These are phyloP conservation scores for Colletotrichum sp. DNA, from an alignment of 2,329 filamentous ascomycete species.

Conservation along the genomic window DNA sequence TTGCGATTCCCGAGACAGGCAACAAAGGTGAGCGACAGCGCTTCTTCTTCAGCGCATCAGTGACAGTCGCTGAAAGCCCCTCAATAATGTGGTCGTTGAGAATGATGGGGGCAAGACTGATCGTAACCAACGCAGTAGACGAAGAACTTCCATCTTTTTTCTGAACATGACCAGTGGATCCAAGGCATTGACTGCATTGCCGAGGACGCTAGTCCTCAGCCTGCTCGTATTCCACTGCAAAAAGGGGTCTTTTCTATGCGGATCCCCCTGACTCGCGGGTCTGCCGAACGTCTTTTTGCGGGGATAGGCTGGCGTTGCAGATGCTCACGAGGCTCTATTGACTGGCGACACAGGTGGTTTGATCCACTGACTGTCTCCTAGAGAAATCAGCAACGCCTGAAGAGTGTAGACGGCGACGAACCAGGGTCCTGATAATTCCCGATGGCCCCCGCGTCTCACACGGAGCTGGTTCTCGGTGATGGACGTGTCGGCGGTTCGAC, in stretches of 20 bases:
- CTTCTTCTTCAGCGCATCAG: not conserved
- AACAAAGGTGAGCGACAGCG: not conserved
- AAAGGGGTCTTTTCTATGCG: not conserved
- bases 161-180: not conserved
- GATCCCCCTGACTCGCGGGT: slow-evolving; percentile 1
- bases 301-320: not conserved
- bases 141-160: not conserved
- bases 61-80: not conserved
- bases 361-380: not conserved
- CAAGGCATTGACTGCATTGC: not conserved
- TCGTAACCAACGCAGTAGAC: not conserved
- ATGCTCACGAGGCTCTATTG: not conserved
- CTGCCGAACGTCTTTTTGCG: not conserved
- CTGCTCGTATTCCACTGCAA: not conserved
- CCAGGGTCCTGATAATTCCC: not conserved
- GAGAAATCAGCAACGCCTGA: not conserved
- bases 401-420: not conserved
- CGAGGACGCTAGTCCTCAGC: not conserved
- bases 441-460: not conserved
- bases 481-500: not conserved
- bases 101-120: not conserved
- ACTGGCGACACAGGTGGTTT: not conserved
- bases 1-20: not conserved
- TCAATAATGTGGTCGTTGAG: not conserved
- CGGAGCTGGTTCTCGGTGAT: not conserved